Evolutionary conservation across 2,329 filamentous ascomycete species (phyloP).

Genomic region (Podosphaera xanthii): DNA sequence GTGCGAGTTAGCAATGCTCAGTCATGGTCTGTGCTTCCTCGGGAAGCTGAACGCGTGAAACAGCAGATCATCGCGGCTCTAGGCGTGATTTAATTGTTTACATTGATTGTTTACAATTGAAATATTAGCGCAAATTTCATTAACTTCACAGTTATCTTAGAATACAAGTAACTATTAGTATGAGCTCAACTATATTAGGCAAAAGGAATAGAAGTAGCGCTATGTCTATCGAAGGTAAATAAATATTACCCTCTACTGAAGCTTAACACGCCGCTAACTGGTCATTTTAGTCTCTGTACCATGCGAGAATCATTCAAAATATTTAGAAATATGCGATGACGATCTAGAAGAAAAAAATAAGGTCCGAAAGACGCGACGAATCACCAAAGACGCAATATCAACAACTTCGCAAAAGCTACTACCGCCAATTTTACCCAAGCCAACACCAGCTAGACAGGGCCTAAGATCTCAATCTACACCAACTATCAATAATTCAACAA

Average conservation of each 20-base stretch:
- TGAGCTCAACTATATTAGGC: constrained; percentile 21
- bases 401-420: constrained; percentile 21
- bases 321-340: constrained; percentile 26
- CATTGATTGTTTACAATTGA: too few species aligned
- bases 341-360: constrained; percentile 43
- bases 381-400: constrained; percentile 18
- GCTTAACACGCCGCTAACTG: background rate
- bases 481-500: background rate
- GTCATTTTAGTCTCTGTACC: background rate
- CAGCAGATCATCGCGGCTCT: too few species aligned
- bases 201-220: constrained; percentile 22
- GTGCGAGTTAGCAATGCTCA: background rate
- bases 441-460: constrained; percentile 5
- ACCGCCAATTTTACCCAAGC: constrained; percentile 13
- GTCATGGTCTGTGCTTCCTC: background rate
- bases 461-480: constrained; percentile 15
- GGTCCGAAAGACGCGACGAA: constrained; percentile 15
- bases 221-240: constrained; percentile 16
- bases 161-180: constrained; percentile 4
- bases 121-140: background rate
- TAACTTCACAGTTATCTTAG: background rate
- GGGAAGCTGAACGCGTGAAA: too few species aligned
- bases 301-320: constrained; percentile 4
- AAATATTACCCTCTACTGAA: constrained; percentile 8
- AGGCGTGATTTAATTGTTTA: background rate